Percentiles rank a stretch among this genome's conserved stretches.
These are phyloP conservation scores for Wallacemonas sp. DNA, from an alignment of 208 protist genomes.

Conservation along the genomic window DNA sequence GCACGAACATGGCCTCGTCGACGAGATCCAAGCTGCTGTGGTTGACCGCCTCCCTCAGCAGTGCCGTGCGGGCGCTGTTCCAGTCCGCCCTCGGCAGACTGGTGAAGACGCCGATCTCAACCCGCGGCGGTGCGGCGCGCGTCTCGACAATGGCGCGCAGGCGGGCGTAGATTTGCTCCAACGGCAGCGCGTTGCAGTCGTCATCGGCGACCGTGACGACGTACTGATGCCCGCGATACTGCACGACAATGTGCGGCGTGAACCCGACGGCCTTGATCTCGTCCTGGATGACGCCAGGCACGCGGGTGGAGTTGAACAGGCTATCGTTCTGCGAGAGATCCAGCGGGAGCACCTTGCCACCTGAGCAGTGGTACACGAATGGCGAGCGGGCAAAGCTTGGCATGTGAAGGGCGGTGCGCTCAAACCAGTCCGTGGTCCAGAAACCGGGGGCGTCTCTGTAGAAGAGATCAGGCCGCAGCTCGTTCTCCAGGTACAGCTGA, in stretches of 20 bases:
- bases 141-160: conserved; percentile 62
- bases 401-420: conserved; percentile 63
- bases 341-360: conserved; percentile 61
- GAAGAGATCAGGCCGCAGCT: conserved; percentile 65
- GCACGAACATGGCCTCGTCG: conserved; percentile 82
- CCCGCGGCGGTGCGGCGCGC: conserved; percentile 25
- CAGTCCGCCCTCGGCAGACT: conserved; percentile 65
- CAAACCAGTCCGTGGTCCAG: conserved; percentile 81
- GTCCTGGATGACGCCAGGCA: conserved; percentile 80
- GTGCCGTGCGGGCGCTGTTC: conserved; percentile 47
- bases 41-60: conserved; percentile 65
- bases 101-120: conserved; percentile 71
- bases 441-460: conserved; percentile 35
- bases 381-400: conserved; percentile 61
- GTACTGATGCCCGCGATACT: conserved; percentile 75
- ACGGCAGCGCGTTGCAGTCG: conserved; percentile 61
- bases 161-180: conserved; percentile 78
- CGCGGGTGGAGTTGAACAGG: conserved; percentile 82
- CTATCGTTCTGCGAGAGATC: conserved; percentile 84
- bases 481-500: conserved; percentile 70
- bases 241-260: conserved; percentile 71
- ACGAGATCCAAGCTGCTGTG: conserved; percentile 57
- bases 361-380: conserved; percentile 45
- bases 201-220: conserved; percentile 69
- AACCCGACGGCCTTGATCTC: conserved; percentile 70